A percentile compares a stretch with the other conserved stretches of the same genome.
Evolutionary conservation across 2,329 filamentous ascomycete genomes (phyloP).

Genomic region (Paraphaeosphaeria sporulosa): DNA sequence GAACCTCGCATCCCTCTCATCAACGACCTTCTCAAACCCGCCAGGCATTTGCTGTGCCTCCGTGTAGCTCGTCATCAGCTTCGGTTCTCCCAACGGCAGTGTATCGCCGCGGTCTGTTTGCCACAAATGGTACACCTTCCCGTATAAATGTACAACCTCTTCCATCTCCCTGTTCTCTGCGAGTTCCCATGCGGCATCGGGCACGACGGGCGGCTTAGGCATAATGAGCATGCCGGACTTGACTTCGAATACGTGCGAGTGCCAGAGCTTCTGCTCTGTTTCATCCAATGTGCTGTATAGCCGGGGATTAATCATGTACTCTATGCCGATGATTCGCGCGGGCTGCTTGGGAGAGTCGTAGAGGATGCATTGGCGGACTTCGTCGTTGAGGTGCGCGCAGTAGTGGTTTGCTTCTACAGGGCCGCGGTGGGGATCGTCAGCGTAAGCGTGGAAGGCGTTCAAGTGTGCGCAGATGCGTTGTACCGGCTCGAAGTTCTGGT

Average conservation of each 20-base stretch:
- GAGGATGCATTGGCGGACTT: conserved; percentile 84
- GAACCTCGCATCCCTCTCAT: conserved; percentile 63
- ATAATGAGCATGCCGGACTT: conserved; percentile 83
- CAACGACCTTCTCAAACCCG: conserved; percentile 52
- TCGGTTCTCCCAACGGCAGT: conserved; percentile 66
- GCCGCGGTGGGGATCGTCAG: conserved; percentile 69
- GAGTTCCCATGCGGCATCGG: conserved; percentile 72
- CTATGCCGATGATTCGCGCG: conserved; percentile 80
- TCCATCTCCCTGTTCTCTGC: conserved; percentile 85
- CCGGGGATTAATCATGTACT: conserved; percentile 73
- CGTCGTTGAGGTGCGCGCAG: conserved; percentile 78
- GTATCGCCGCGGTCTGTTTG: conserved; percentile 78
- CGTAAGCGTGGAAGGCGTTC: conserved; percentile 87
- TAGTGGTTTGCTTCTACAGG: conserved; percentile 84
- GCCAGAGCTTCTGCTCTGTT: conserved; percentile 77
- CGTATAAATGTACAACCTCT: conserved; percentile 76
- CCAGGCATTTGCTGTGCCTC: conserved; percentile 56
- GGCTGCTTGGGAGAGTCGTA: conserved; percentile 74
- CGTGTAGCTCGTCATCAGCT: conserved; percentile 71
- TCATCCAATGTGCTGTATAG: conserved; percentile 8
- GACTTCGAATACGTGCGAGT: conserved; percentile 78
- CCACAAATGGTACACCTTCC: conserved; percentile 88
- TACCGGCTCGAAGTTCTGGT: conserved; percentile 71
- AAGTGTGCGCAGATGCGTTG: conserved; percentile 82
- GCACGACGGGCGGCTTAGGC: conserved; percentile 66